A percentile compares a stretch with the other conserved stretches of the same genome.
Evolutionary conservation across 305 asterid species (phyloP).

Genomic region (Fraxinus sp.): DNA sequence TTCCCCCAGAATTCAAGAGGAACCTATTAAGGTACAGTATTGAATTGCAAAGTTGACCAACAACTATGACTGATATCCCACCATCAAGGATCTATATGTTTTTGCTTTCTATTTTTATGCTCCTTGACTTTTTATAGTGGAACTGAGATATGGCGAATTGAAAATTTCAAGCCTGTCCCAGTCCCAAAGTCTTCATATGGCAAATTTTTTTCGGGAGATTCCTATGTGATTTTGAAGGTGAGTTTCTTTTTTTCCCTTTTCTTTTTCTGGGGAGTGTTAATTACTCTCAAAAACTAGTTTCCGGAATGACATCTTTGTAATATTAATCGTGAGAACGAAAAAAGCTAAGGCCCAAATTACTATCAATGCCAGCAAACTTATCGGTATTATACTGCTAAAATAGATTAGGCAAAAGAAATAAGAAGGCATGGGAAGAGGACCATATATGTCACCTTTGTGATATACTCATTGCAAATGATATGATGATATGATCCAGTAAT

Average conservation of each 20-base stretch:
- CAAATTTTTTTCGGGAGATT: constrained; percentile 83
- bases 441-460: not conserved
- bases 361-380: not conserved
- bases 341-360: not conserved
- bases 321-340: not conserved
- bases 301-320: constrained; percentile 13
- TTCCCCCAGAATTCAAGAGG: constrained; percentile 1
- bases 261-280: not conserved
- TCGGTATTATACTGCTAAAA: not conserved
- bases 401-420: constrained; percentile 1
- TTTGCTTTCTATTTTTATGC: constrained; percentile 20
- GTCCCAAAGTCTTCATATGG: constrained; percentile 69
- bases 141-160: constrained; percentile 90
- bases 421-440: not conserved
- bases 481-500: not conserved
- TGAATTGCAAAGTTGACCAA: constrained; percentile 16
- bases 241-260: constrained; percentile 8
- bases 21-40: constrained; percentile 7
- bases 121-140: constrained; percentile 79
- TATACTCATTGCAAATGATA: not conserved
- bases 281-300: not conserved
- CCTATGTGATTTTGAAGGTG: constrained; percentile 89
- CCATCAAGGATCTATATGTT: constrained; percentile 15
- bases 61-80: constrained; percentile 13
- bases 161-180: constrained; percentile 67